Evolutionary conservation across 495 filamentous ascomycete genomes (phyloP), one percentile per base, ranked within the genome.

Genomic region (Penicillium robsamsonii): DNA sequence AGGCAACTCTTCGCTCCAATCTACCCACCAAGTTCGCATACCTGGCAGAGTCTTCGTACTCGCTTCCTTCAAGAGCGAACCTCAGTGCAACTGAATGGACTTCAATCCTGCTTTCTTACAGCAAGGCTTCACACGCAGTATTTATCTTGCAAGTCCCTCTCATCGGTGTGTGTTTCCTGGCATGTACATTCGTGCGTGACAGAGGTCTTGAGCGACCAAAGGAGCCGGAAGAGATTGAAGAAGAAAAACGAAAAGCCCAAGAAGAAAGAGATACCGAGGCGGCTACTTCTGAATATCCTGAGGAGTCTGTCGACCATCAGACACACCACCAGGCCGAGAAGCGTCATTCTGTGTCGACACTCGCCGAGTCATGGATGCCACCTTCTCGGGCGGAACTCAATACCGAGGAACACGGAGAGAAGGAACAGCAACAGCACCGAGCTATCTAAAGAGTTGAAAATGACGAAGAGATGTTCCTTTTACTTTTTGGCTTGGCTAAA

Each of bases 101-200:
- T 0, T 60, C 65, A 10, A 79, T 83, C 2, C 49, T 83, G 24
- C 55, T 64, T 47, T 76, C 81, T 2, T 85, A 84, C 57, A 71
- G 74, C 55, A 70, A 72, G 25, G 82, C 79, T 2, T 82, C 78
- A 5, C 72, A 74, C 29, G 68, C 72, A 0, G 81, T 84, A 5
- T 86, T 85, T 49, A 75, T 79, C 20, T 57, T 82, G 7, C 78
- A 79, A 59, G 75, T 82, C 15, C 82, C 82, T 18, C 41, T 86
- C 5, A 79, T 84, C 18, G 83, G 76, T 0, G 57, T 77, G 1
- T 80, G 78, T 64, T 73, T 86, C 44, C 45, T 82, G 18, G 69
- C 75, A 9, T 83, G 79, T 59, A 4, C 78, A 0, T 74, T 83
- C 22, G 72, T 86, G 18, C 76, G 77, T 49, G 83, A 86, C 56